These are phyloP conservation scores for Strobilomyces echinocephalus DNA, from an alignment of 768 basidiomycete genomes.

Conservation along the genomic window DNA sequence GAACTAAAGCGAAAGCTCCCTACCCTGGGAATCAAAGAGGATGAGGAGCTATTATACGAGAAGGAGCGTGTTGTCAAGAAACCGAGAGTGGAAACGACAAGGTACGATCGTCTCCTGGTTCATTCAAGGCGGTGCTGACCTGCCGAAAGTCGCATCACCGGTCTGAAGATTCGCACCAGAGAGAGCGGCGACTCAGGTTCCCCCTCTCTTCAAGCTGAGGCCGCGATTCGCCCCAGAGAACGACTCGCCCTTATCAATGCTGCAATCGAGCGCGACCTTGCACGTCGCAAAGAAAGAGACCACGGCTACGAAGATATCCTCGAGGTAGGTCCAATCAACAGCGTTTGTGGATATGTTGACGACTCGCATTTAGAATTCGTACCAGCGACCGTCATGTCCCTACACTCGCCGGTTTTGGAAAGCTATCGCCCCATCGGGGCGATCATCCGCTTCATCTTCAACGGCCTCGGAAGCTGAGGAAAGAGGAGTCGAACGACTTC, in stretches of 20 bases:
- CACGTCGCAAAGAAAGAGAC: slow-evolving; percentile 66
- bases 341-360: not conserved
- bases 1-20: slow-evolving; percentile 79
- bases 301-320: slow-evolving; percentile 83
- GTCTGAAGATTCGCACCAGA: slow-evolving; percentile 50
- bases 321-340: slow-evolving; percentile 49
- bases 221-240: slow-evolving; percentile 59
- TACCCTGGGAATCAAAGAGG: slow-evolving; percentile 52
- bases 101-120: not conserved
- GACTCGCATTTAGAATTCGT: slow-evolving; percentile 49
- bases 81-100: slow-evolving; percentile 35
- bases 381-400: slow-evolving; percentile 57
- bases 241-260: slow-evolving; percentile 51
- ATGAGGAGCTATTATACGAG: slow-evolving; percentile 71
- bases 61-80: slow-evolving; percentile 64
- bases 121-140: not conserved
- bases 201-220: slow-evolving; percentile 40
- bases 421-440: slow-evolving; percentile 42
- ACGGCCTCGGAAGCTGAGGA: slow-evolving; percentile 18
- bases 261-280: slow-evolving; percentile 56
- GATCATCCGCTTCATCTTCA: slow-evolving; percentile 30
- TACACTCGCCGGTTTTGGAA: slow-evolving; percentile 66
- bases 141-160: slow-evolving; percentile 40
- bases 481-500: slow-evolving; percentile 22
- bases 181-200: slow-evolving; percentile 39